Percentiles rank a stretch among this genome's conserved stretches.
phyloP scores from a whole-genome alignment of 2,329 filamentous ascomycete genomes.

The Colletotrichum lini region DNA sequence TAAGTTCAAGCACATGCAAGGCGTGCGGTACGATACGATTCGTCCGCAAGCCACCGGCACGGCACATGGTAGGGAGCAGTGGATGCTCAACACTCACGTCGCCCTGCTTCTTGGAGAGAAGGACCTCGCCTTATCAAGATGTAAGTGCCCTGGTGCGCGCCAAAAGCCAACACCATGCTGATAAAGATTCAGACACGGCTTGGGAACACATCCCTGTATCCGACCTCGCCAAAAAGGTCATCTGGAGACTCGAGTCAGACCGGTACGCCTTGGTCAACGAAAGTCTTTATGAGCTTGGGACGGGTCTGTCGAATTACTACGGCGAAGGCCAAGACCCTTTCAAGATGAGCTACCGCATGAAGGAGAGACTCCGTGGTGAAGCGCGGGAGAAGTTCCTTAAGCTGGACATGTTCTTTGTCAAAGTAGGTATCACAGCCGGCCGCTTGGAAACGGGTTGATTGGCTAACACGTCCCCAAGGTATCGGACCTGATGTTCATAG shows the following conservation, averaged over 20 bases:
- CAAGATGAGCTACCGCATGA: conserved; percentile 58
- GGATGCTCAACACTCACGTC: conserved; percentile 76
- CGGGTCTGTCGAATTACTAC: conserved; percentile 68
- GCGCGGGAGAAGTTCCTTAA: conserved; percentile 68
- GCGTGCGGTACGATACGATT: conserved; percentile 76
- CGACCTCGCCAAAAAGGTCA: conserved; percentile 66
- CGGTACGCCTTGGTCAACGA: conserved; percentile 69
- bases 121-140: conserved; percentile 71
- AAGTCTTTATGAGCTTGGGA: conserved; percentile 66
- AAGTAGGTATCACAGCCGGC: conserved; percentile 60
- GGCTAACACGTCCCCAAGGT: conserved; percentile 57
- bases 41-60: conserved; percentile 66
- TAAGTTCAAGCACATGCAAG: conserved; percentile 70
- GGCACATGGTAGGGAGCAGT: conserved; percentile 73
- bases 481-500: conserved; percentile 72
- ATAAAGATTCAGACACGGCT: conserved; percentile 62
- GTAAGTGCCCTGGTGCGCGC: conserved; percentile 57
- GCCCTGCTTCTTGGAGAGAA: conserved; percentile 76
- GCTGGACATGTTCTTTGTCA: conserved; percentile 77
- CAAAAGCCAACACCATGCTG: neutral
- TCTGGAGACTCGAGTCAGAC: conserved; percentile 73
- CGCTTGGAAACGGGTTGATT: neutral
- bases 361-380: conserved; percentile 63
- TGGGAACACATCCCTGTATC: conserved; percentile 72
- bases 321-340: conserved; percentile 60